Evolutionary conservation across 2,329 filamentous ascomycete genomes (phyloP).

Genomic region (Fusarium guadeloupense): DNA sequence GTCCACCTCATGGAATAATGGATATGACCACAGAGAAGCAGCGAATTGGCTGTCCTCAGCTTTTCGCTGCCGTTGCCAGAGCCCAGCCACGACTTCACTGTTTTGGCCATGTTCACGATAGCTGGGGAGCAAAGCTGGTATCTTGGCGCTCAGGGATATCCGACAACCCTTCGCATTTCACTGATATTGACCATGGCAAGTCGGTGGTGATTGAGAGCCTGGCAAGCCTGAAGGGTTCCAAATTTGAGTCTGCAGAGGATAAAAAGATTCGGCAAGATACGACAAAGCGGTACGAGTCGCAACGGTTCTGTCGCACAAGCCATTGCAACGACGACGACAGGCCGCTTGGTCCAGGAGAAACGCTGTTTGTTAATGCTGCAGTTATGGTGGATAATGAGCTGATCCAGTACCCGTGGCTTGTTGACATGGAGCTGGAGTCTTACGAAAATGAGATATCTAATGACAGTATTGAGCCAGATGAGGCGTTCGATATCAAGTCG

Average conservation of each 20-base stretch:
- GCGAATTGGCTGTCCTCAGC: slow-evolving; percentile 44
- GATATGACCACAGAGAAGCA: slow-evolving; percentile 47
- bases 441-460: background rate
- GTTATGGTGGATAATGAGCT: background rate
- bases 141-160: slow-evolving; percentile 52
- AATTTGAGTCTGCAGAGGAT: background rate
- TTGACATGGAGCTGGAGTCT: slow-evolving; percentile 18
- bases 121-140: slow-evolving; percentile 55
- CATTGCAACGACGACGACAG: slow-evolving; percentile 2
- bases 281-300: background rate
- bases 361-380: slow-evolving; percentile 33
- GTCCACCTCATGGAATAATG: slow-evolving; percentile 52
- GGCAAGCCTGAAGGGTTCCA: background rate
- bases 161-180: slow-evolving; percentile 54
- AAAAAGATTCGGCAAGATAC: background rate
- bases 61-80: slow-evolving; percentile 45
- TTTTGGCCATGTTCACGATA: slow-evolving; percentile 49
- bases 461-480: too few relatives aligned
- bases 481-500: too few relatives aligned
- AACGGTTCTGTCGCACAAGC: slow-evolving; percentile 16
- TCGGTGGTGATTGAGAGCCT: slow-evolving; percentile 52
- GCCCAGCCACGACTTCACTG: slow-evolving; percentile 48
- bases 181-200: slow-evolving; percentile 57
- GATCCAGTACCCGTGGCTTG: slow-evolving; percentile 16
- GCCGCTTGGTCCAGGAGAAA: background rate